Evolutionary conservation across 768 basidiomycete genomes (phyloP).

Genomic region (Leucocoprinus sp.): DNA sequence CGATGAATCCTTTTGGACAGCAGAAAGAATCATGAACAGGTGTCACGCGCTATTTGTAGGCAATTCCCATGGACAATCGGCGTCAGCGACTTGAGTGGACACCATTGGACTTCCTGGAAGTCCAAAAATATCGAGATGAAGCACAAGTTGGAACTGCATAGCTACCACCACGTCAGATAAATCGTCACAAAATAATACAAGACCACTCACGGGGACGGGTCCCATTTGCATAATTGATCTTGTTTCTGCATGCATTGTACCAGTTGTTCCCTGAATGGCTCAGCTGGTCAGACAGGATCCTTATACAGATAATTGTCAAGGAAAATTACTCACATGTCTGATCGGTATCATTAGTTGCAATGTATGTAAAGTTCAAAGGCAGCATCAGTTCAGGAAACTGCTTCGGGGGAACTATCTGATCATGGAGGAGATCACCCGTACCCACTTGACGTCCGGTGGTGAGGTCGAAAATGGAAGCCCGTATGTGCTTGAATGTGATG

Average conservation of each 20-base stretch:
- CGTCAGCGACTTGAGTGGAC: conserved; percentile 50
- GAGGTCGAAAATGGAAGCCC: conserved; percentile 64
- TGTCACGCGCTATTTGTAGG: conserved; percentile 43
- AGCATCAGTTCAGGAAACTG: conserved; percentile 54
- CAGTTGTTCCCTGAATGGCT: conserved; percentile 51
- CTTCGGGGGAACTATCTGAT: conserved; percentile 56
- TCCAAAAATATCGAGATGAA: conserved; percentile 65
- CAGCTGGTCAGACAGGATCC: conserved; percentile 1
- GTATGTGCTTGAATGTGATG: conserved; percentile 58
- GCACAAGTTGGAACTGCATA: conserved; percentile 56
- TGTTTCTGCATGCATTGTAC: conserved; percentile 72
- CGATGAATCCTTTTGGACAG: too few species aligned
- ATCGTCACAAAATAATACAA: neutral
- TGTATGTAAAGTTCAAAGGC: conserved; percentile 80
- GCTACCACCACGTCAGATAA: conserved; percentile 22
- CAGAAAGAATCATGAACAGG: neutral
- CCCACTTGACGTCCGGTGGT: conserved; percentile 58
- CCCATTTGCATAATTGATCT: conserved; percentile 36
- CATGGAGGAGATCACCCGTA: conserved; percentile 48
- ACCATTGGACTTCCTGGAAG: conserved; percentile 44
- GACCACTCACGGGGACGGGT: conserved; percentile 48
- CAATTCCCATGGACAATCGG: conserved; percentile 64
- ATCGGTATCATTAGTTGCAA: conserved; percentile 73
- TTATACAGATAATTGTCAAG: conserved; percentile 6
- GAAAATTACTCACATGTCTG: conserved; percentile 55